Evolutionary conservation across 805 yeast species (phyloP).

Genomic region (Debaryomyces castellii): DNA sequence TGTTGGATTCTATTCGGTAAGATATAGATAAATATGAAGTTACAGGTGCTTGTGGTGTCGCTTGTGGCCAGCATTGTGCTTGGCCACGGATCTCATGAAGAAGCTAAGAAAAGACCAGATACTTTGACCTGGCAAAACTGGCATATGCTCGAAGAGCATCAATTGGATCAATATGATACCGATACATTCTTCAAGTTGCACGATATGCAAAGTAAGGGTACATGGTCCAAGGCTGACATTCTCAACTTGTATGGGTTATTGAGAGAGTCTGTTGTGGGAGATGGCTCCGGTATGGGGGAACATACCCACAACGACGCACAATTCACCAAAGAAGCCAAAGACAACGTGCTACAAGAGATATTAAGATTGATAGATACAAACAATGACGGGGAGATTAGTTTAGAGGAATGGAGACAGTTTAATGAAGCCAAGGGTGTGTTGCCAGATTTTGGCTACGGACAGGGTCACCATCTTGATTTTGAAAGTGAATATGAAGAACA

Average conservation of each 20-base stretch:
- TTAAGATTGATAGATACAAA: conserved; percentile 63
- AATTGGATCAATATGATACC: conserved; percentile 69
- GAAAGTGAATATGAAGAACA: conserved; percentile 92
- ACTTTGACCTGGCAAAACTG: conserved; percentile 73
- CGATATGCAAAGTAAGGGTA: conserved; percentile 62
- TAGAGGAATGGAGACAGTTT: conserved; percentile 70
- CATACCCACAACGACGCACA: conserved; percentile 46
- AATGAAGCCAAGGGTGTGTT: conserved; percentile 63
- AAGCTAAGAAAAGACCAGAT: conserved; percentile 34
- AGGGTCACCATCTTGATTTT: conserved; percentile 92
- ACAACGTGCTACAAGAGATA: conserved; percentile 55
- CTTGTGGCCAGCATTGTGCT: neutral
- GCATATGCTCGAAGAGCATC: conserved; percentile 93
- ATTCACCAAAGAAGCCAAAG: conserved; percentile 54
- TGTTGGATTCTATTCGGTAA: neutral
- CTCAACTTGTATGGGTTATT: conserved; percentile 77
- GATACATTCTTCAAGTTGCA: conserved; percentile 78
- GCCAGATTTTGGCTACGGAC: conserved; percentile 92
- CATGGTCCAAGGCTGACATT: conserved; percentile 60
- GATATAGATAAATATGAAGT: neutral
- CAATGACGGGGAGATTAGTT: conserved; percentile 60
- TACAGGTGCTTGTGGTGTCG: neutral
- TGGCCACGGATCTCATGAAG: conserved; percentile 8
- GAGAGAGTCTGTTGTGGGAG: conserved; percentile 74
- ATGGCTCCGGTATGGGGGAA: conserved; percentile 85